These are phyloP conservation scores for Pterulicium gracile DNA, from an alignment of 1,284 basidiomycete species.

Conservation along the genomic window DNA sequence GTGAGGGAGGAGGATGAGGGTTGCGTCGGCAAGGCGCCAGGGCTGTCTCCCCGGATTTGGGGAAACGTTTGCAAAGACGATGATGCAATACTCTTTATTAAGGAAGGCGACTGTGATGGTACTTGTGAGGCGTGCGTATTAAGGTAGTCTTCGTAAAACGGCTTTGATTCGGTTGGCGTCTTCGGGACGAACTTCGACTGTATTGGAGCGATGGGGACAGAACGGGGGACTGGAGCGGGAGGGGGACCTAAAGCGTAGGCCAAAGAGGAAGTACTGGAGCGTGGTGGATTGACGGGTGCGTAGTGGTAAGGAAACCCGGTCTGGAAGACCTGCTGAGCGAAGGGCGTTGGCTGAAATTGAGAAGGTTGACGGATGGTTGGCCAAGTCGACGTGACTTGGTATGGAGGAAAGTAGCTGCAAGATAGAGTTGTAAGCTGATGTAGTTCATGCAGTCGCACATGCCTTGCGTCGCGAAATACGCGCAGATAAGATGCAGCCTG, in stretches of 20 bases:
- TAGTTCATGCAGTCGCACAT: conserved; percentile 5
- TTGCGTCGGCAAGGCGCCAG: neutral
- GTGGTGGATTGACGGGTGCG: conserved; percentile 61
- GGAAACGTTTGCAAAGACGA: neutral
- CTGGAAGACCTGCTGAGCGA: conserved; percentile 55
- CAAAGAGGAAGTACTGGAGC: conserved; percentile 52
- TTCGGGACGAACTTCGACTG: conserved; percentile 13
- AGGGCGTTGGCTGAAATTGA: conserved; percentile 37
- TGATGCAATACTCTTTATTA: neutral
- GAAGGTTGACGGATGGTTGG: conserved; percentile 25
- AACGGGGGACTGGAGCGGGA: conserved; percentile 12
- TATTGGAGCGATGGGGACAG: conserved; percentile 5
- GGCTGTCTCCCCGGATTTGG: neutral
- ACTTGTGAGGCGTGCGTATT: neutral
- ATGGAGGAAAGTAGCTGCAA: conserved; percentile 24
- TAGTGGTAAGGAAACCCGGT: conserved; percentile 42
- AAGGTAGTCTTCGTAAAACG: conserved; percentile 2
- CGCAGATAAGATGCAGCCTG: neutral
- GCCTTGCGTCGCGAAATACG: neutral
- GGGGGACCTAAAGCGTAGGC: conserved; percentile 57
- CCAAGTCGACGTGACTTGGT: conserved; percentile 24
- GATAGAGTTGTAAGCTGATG: conserved; percentile 16
- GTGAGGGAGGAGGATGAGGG: neutral
- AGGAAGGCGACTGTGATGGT: neutral
- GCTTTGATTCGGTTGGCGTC: conserved; percentile 15